These are phyloP conservation scores for Jaapia argillacea DNA, from an alignment of 768 basidiomycete species.

Conservation along the genomic window DNA sequence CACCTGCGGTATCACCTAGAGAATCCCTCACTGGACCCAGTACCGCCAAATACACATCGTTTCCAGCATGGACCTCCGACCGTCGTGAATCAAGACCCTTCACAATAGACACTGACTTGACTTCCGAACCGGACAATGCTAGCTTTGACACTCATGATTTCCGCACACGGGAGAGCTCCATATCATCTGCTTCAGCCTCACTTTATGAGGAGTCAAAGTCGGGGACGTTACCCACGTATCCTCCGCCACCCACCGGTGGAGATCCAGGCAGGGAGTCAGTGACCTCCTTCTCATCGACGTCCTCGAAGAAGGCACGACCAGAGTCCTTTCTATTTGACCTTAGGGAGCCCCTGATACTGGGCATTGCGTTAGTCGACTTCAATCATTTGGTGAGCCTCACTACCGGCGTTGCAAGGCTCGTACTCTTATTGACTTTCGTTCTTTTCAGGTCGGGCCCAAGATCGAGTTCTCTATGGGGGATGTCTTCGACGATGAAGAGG, in stretches of 20 bases:
- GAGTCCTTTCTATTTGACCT: conserved; percentile 67
- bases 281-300: conserved; percentile 54
- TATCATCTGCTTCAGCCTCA: neutral
- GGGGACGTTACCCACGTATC: conserved; percentile 30
- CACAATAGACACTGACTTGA: conserved; percentile 40
- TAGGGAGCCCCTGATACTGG: conserved; percentile 59
- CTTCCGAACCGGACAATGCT: conserved; percentile 42
- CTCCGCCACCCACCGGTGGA: conserved; percentile 38
- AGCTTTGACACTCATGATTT: conserved; percentile 37
- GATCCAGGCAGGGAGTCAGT: conserved; percentile 40
- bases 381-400: conserved; percentile 84
- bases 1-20: conserved; percentile 46
- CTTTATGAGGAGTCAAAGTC: conserved; percentile 1
- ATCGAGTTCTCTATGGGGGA: conserved; percentile 79
- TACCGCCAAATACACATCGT: conserved; percentile 11
- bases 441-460: conserved; percentile 72
- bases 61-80: conserved; percentile 19
- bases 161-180: conserved; percentile 21
- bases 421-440: conserved; percentile 8
- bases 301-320: conserved; percentile 62
- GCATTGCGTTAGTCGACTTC: conserved; percentile 90
- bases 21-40: conserved; percentile 19
- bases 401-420: no score
- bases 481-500: conserved; percentile 78
- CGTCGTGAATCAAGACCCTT: conserved; percentile 35